These are phyloP conservation scores for Malus hybrid DNA, from an alignment of 331 rosid species.

Conservation along the genomic window DNA sequence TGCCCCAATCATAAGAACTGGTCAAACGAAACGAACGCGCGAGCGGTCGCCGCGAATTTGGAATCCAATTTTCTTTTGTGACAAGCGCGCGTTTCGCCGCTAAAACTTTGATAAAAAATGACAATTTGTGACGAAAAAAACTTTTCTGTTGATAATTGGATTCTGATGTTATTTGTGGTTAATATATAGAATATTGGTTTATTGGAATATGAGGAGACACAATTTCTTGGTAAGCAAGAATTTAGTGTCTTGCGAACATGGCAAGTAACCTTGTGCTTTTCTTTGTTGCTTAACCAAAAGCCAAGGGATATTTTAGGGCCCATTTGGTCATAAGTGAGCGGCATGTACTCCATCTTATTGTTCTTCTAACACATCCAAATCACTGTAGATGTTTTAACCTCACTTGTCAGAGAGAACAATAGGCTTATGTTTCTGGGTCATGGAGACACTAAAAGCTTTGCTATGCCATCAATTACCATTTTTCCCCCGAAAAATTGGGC, in stretches of 20 bases:
- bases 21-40: background rate
- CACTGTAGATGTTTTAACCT: too few relatives aligned
- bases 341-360: background rate
- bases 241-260: background rate
- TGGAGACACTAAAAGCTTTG: too few relatives aligned
- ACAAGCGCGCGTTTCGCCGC: background rate
- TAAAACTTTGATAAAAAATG: background rate
- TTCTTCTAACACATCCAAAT: background rate
- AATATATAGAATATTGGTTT: too few relatives aligned
- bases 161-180: background rate
- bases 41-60: background rate
- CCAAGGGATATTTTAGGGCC: background rate
- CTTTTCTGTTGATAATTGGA: background rate
- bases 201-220: too few relatives aligned
- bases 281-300: background rate
- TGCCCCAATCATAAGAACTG: background rate
- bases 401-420: too few relatives aligned
- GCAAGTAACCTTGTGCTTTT: conserved; percentile 1
- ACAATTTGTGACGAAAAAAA: background rate
- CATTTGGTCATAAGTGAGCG: background rate
- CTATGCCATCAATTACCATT: too few relatives aligned
- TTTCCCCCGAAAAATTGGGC: background rate
- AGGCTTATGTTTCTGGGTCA: too few relatives aligned
- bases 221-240: background rate
- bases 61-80: background rate